A percentile compares a stretch with the other conserved stretches of the same genome.
phyloP scores from a whole-genome alignment of 2,329 filamentous ascomycete genomes.

The Calonectria fujianensis region DNA sequence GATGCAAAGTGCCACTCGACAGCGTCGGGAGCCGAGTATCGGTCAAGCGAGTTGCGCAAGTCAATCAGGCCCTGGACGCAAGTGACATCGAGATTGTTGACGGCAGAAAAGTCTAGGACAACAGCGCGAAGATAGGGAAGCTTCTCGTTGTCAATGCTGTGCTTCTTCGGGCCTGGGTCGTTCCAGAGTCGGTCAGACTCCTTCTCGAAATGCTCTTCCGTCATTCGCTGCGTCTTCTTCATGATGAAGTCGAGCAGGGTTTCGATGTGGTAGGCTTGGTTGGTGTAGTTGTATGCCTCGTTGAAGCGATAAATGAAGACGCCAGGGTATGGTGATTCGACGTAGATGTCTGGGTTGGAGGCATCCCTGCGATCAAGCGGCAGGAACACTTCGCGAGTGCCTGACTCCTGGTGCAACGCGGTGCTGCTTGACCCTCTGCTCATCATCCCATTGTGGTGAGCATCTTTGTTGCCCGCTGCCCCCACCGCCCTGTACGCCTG shows the following conservation, averaged over 20 bases:
- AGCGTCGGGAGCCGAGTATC: conserved; percentile 68
- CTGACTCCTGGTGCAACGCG: conserved; percentile 26
- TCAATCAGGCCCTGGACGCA: conserved; percentile 75
- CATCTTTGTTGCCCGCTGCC: conserved; percentile 23
- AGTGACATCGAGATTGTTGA: conserved; percentile 75
- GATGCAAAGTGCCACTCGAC: conserved; percentile 74
- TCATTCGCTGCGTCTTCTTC: conserved; percentile 63
- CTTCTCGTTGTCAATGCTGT: conserved; percentile 53
- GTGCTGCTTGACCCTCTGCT: neutral
- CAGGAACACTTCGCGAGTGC: conserved; percentile 62
- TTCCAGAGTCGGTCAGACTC: conserved; percentile 73
- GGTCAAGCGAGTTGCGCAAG: conserved; percentile 72
- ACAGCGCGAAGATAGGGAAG: conserved; percentile 71
- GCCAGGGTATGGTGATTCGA: conserved; percentile 67
- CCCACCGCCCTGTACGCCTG: conserved; percentile 45
- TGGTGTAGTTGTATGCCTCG: conserved; percentile 72
- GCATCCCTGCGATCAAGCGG: conserved; percentile 64
- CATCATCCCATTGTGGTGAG: neutral
- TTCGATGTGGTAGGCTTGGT: conserved; percentile 69
- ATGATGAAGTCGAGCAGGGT: conserved; percentile 63
- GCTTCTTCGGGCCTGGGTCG: conserved; percentile 65
- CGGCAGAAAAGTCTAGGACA: conserved; percentile 74
- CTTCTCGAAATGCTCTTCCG: conserved; percentile 60
- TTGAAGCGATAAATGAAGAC: conserved; percentile 72
- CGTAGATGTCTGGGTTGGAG: conserved; percentile 65